Evolutionary conservation across 2,329 filamentous ascomycete genomes (phyloP).

Genomic region (Sporothrix luriei): DNA sequence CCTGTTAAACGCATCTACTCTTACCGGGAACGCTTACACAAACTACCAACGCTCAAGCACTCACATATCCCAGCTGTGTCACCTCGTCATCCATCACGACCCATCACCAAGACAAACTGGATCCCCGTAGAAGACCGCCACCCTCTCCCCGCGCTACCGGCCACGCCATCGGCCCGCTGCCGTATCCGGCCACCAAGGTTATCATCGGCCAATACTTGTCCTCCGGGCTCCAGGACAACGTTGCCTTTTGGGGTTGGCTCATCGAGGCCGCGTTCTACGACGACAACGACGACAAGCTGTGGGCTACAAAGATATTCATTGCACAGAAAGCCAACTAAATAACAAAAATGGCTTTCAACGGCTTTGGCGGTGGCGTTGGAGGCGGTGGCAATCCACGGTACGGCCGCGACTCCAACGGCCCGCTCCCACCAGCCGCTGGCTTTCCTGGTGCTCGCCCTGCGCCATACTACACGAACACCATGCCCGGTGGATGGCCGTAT

Average conservation of each 20-base stretch:
- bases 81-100: background rate
- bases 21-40: background rate
- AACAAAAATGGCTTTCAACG: conserved; percentile 30
- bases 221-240: conserved; percentile 39
- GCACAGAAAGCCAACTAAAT: background rate
- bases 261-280: conserved; percentile 54
- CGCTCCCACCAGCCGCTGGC: conserved; percentile 26
- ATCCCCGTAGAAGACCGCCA: conserved; percentile 1
- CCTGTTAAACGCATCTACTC: background rate
- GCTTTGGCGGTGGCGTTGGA: conserved; percentile 25
- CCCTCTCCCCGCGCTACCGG: background rate
- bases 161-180: conserved; percentile 39
- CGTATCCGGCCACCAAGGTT: conserved; percentile 51
- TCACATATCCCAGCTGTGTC: background rate
- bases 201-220: conserved; percentile 49
- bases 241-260: conserved; percentile 50
- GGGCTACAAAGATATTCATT: conserved; percentile 52
- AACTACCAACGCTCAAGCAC: background rate
- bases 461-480: background rate
- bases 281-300: conserved; percentile 46
- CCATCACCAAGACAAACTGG: conserved; percentile 10
- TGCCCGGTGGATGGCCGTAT: background rate
- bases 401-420: conserved; percentile 34
- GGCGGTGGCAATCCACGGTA: conserved; percentile 38
- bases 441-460: background rate